A percentile compares a stretch with the other conserved stretches of the same genome.
Conservation (phyloP, 331 rosid genomes). For the Pyracantha coccinea region DNA sequence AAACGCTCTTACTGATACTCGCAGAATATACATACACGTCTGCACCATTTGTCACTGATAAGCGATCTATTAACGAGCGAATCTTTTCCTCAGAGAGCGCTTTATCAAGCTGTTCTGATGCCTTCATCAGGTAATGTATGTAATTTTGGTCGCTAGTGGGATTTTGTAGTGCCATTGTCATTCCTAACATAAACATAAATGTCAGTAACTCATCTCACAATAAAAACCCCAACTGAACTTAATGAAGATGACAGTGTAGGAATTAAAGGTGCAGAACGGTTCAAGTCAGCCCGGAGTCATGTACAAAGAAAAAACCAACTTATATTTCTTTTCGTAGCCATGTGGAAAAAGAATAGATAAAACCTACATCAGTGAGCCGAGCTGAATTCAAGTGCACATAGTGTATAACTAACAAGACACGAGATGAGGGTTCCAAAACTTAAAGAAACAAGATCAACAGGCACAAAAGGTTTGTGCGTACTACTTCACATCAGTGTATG, state of each 20-base stretch:
- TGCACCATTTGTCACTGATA: slow-evolving; percentile 49
- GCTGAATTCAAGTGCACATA: not conserved
- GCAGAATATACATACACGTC: slow-evolving; percentile 44
- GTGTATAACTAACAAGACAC: not conserved
- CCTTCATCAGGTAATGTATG: slow-evolving; percentile 41
- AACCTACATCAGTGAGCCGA: not conserved
- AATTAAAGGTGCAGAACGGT: not conserved
- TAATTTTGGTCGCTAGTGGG: slow-evolving; percentile 32
- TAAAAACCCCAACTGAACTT: not conserved
- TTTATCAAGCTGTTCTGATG: slow-evolving; percentile 57
- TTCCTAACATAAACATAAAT: slow-evolving; percentile 36
- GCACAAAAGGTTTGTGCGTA: not conserved
- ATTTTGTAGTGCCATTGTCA: slow-evolving; percentile 40
- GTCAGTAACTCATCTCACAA: not conserved
- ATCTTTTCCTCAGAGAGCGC: slow-evolving; percentile 49
- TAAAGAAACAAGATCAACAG: not conserved
- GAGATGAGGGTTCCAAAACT: not conserved
- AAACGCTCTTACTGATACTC: slow-evolving; percentile 6
- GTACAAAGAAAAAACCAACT: not conserved
- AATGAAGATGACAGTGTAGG: not conserved
- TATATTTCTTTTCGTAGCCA: not conserved
- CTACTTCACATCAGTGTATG: not conserved
- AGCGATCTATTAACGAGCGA: slow-evolving; percentile 43
- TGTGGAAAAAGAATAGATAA: not conserved
- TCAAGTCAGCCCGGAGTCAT: not conserved